Percentiles rank a stretch among this genome's conserved stretches.
Evolutionary conservation across 2,329 filamentous ascomycete genomes (phyloP).

Genomic region (Balansia obtecta): DNA sequence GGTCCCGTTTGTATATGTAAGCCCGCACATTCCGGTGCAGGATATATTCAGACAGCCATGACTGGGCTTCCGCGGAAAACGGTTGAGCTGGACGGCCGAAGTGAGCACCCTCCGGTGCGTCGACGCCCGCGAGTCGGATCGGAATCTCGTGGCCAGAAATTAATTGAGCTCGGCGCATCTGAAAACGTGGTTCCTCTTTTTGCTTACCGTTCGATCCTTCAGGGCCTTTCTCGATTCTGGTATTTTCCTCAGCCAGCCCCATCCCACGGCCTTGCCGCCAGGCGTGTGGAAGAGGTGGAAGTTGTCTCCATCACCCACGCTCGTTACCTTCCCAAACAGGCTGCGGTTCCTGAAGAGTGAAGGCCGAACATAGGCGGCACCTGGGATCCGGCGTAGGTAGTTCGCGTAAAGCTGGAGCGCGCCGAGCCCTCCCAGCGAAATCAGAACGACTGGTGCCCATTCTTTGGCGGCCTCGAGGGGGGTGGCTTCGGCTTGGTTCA

Average conservation of each 20-base stretch:
- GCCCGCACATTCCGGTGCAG: constrained; percentile 62
- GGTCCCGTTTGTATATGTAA: constrained; percentile 75
- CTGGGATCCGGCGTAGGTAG: constrained; percentile 76
- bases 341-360: constrained; percentile 62
- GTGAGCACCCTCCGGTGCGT: constrained; percentile 86
- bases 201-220: constrained; percentile 60
- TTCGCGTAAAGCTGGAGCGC: constrained; percentile 49
- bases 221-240: constrained; percentile 57
- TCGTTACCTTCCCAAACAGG: constrained; percentile 76
- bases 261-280: constrained; percentile 74
- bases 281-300: constrained; percentile 93
- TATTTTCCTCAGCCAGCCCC: constrained; percentile 79
- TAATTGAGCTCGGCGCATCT: neutral
- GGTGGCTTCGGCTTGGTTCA: constrained; percentile 16
- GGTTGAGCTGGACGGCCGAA: constrained; percentile 85
- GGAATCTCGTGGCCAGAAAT: constrained; percentile 48
- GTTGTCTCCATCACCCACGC: constrained; percentile 92
- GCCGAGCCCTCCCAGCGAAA: constrained; percentile 25
- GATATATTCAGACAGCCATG: constrained; percentile 68
- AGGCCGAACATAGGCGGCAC: constrained; percentile 61
- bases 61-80: constrained; percentile 65
- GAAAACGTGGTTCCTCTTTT: neutral
- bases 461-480: constrained; percentile 24
- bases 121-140: constrained; percentile 79
- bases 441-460: constrained; percentile 26